Conservation (phyloP, 2,329 filamentous ascomycete species). For the Colletotrichum tofieldiae region DNA sequence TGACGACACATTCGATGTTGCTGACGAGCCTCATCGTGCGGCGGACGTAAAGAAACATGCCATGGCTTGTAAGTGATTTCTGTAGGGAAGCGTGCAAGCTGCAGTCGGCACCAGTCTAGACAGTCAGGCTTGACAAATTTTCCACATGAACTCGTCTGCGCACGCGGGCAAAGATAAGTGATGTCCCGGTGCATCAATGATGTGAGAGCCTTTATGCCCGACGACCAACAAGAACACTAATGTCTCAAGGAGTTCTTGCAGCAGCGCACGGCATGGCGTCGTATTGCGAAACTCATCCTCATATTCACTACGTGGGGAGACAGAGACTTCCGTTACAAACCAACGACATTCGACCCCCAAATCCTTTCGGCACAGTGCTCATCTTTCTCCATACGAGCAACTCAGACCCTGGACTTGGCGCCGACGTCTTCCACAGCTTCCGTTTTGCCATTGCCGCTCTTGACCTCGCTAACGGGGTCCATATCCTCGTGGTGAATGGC, state of each 20-base stretch:
- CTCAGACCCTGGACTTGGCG: constrained; percentile 35
- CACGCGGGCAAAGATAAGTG: neutral
- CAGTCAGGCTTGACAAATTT: too few species aligned
- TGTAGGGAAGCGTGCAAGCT: too few species aligned
- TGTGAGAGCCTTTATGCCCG: neutral
- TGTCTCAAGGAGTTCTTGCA: neutral
- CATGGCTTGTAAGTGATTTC: too few species aligned
- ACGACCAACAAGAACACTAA: neutral
- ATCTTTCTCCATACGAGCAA: neutral
- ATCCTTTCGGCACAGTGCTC: neutral
- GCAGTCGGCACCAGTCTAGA: too few species aligned
- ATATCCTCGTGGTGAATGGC: constrained; percentile 46
- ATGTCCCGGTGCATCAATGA: neutral
- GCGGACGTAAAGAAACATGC: too few species aligned
- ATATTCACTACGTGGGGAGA: neutral
- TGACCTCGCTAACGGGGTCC: constrained; percentile 24
- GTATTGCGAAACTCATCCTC: neutral
- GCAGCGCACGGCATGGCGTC: neutral
- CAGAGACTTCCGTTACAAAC: neutral
- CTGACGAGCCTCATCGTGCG: too few species aligned
- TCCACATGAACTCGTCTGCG: neutral
- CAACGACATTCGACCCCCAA: neutral
- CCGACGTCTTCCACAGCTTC: constrained; percentile 30
- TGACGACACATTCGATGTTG: too few species aligned
- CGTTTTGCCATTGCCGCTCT: constrained; percentile 23